Evolutionary conservation across 495 filamentous ascomycete species (phyloP), one percentile per base, ranked within the genome.

Genomic region (Penicillium cinerascens): DNA sequence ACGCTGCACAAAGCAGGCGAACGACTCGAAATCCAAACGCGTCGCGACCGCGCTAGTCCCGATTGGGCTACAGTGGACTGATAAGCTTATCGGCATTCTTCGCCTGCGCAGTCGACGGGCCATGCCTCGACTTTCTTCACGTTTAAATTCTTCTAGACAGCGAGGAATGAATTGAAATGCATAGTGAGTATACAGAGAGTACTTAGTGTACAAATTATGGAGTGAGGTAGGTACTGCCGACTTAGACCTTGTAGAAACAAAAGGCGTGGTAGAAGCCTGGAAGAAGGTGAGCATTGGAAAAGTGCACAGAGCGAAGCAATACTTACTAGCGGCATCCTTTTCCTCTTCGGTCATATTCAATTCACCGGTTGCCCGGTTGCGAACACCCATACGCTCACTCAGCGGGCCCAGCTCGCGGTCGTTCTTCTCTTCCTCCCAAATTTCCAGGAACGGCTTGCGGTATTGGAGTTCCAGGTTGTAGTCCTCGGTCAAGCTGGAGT

Each of bases 401-500:
- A 98, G 69, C 3, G 85, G 81, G 0, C 91, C 89, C 42, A 97
- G 69, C 38, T 87, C 82, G 0, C 74, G 74, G 61, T 95, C 86
- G 51, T 92, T 84, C 70, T 88, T 90, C 72, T 96, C 90, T 18
- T 91, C 83, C 47, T 87, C 81, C 90, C 92, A 96, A 26, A 97
- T 84, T 42, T 97, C 93, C 25, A 81, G 68, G 67, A 98, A 98
- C 0, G 84, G 78, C 69, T 88, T 89, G 63, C 93, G 87, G 54
- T 95, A 98, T 65, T 95, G 86, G 44, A 96, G 75, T 64, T 98
- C 93, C 3, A 98, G 83, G 63, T 95, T 96, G 73, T 92, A 97
- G 59, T 97, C 93, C 64, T 96, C 91, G 21, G 95, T 93, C 56
- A 98, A 56, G 4, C 78, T 78, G 51, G 1, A 46, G 5, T 25